Conservation (phyloP, 768 basidiomycete species). For the Infundibulicybe gibba region DNA sequence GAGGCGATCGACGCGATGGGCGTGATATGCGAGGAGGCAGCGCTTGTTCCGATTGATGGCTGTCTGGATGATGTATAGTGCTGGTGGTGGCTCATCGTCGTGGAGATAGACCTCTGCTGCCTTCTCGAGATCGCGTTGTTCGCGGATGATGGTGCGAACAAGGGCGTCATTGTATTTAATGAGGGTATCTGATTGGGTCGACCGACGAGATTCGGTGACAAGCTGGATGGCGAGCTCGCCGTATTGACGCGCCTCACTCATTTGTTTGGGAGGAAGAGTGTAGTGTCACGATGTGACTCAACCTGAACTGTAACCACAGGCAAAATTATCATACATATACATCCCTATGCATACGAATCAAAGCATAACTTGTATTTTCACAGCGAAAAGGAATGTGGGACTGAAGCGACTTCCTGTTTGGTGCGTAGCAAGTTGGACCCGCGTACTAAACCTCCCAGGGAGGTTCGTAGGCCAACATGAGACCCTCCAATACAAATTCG, state of each 20-base stretch:
- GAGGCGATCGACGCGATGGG: conserved; percentile 79
- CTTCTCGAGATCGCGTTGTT: conserved; percentile 85
- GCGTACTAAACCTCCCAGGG: no score
- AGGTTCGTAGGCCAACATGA: no score
- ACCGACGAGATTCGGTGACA: conserved; percentile 81
- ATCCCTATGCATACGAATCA: no score
- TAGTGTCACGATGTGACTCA: no score
- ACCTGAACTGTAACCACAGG: no score
- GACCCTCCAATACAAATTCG: no score
- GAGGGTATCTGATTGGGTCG: conserved; percentile 77
- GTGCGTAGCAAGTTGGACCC: no score
- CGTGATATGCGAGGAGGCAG: conserved; percentile 92
- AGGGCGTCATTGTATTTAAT: conserved; percentile 91
- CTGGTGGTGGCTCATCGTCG: conserved; percentile 47
- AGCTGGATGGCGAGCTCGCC: conserved; percentile 89
- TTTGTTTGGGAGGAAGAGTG: conserved; percentile 6
- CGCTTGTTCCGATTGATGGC: conserved; percentile 91
- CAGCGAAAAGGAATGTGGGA: no score
- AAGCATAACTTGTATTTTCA: no score
- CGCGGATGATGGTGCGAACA: conserved; percentile 82
- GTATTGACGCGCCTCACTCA: conserved; percentile 62
- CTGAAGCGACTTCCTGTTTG: no score
- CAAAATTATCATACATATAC: no score
- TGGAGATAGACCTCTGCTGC: conserved; percentile 36
- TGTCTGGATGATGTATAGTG: conserved; percentile 83